These are phyloP conservation scores for Cercospora berteroae DNA, from an alignment of 2,329 filamentous ascomycete genomes.

Conservation along the genomic window DNA sequence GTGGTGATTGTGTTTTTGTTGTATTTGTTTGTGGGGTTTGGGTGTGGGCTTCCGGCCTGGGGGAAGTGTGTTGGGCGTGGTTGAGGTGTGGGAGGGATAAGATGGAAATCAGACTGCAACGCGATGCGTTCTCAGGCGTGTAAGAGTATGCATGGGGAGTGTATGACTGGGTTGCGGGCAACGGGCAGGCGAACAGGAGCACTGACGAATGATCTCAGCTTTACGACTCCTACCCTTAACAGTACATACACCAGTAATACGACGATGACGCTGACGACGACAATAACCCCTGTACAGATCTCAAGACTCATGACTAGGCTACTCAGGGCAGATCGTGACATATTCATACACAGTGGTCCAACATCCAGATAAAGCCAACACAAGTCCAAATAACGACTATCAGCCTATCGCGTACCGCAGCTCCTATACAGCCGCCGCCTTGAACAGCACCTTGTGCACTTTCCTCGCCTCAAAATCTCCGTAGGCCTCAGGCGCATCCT, in stretches of 20 bases:
- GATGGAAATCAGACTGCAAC: not conserved
- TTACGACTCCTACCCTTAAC: not conserved
- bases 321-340: too few relatives aligned
- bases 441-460: not conserved
- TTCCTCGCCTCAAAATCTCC: not conserved
- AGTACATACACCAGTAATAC: not conserved
- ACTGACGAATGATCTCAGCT: not conserved
- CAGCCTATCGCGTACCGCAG: too few relatives aligned
- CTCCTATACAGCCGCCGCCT: not conserved
- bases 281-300: not conserved
- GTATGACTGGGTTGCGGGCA: not conserved
- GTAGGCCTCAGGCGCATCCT: not conserved
- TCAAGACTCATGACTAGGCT: too few relatives aligned
- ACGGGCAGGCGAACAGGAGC: not conserved
- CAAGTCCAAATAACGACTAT: too few relatives aligned
- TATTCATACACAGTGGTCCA: too few relatives aligned
- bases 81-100: not conserved
- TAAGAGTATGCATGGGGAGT: not conserved
- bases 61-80: slow-evolving; percentile 26
- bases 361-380: too few relatives aligned
- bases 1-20: slow-evolving; percentile 71
- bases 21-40: slow-evolving; percentile 70
- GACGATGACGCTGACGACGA: not conserved
- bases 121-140: not conserved
- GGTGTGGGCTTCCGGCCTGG: slow-evolving; percentile 63